Percentiles rank a stretch among this genome's conserved stretches.
These are phyloP conservation scores for Suhomyces taliae DNA, from an alignment of 1,139 yeast genomes.

Conservation along the genomic window DNA sequence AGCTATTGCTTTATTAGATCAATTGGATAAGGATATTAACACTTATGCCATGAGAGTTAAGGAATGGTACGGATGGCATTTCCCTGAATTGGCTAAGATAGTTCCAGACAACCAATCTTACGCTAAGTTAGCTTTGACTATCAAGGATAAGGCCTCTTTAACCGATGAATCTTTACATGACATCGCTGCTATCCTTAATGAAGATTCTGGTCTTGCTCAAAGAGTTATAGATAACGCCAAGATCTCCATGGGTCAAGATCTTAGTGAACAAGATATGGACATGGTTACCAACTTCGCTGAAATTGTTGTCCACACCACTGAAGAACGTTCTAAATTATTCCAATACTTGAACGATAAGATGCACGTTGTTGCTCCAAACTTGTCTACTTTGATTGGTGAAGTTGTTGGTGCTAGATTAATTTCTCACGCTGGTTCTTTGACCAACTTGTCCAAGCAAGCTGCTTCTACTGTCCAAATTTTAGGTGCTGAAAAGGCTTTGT, in stretches of 20 bases:
- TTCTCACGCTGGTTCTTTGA: conserved; percentile 95
- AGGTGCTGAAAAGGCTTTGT: conserved; percentile 99
- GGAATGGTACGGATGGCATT: conserved; percentile 99
- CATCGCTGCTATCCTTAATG: conserved; percentile 82
- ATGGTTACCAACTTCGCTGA: conserved; percentile 90
- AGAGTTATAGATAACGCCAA: conserved; percentile 81
- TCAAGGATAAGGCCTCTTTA: conserved; percentile 84
- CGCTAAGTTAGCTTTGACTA: conserved; percentile 79
- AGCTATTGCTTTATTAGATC: conserved; percentile 95
- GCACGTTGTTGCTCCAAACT: conserved; percentile 98
- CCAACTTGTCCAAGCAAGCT: conserved; percentile 94
- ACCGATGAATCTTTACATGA: conserved; percentile 86
- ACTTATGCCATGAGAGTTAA: conserved; percentile 98
- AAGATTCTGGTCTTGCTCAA: conserved; percentile 93
- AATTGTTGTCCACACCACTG: conserved; percentile 90
- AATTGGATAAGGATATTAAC: conserved; percentile 94
- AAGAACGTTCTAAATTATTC: conserved; percentile 85
- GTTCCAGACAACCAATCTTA: conserved; percentile 88
- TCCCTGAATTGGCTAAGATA: conserved; percentile 96
- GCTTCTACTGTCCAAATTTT: conserved; percentile 98
- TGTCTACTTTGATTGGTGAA: conserved; percentile 94
- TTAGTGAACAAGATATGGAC: conserved; percentile 88
- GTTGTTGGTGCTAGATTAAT: conserved; percentile 97
- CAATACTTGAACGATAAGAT: conserved; percentile 90
- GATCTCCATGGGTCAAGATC: conserved; percentile 99